Evolutionary conservation across 1,139 yeast genomes (phyloP).

Genomic region (Saccharomyces hybrid): DNA sequence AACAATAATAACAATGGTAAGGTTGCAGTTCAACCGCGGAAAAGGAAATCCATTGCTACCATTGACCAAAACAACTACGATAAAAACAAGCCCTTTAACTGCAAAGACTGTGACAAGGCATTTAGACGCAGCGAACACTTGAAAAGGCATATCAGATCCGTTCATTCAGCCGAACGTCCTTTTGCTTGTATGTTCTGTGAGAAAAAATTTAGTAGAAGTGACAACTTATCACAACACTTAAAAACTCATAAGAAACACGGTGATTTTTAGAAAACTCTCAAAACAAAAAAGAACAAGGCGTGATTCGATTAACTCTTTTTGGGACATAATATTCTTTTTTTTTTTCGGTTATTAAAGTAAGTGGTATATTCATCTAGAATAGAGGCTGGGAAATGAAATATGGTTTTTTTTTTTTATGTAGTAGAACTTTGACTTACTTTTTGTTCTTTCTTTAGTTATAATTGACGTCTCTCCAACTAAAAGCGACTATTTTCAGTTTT

Average conservation of each 20-base stretch:
- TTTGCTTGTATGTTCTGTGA: slow-evolving; percentile 64
- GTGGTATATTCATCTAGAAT: background rate
- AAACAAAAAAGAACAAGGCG: background rate
- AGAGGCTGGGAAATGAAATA: background rate
- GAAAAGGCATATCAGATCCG: slow-evolving; percentile 67
- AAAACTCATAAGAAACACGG: slow-evolving; percentile 50
- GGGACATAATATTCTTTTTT: background rate
- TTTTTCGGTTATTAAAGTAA: background rate
- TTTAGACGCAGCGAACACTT: slow-evolving; percentile 76
- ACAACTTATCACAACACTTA: slow-evolving; percentile 71
- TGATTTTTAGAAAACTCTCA: slow-evolving; percentile 17
- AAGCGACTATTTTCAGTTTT: background rate
- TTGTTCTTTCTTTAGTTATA: background rate
- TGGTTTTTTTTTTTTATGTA: background rate
- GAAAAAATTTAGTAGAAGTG: slow-evolving; percentile 70
- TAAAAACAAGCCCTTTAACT: slow-evolving; percentile 35
- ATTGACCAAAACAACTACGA: slow-evolving; percentile 8
- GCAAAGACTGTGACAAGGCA: slow-evolving; percentile 34
- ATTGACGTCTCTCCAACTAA: background rate
- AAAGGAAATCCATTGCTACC: background rate
- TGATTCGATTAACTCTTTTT: background rate
- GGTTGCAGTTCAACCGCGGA: background rate
- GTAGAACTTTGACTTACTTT: background rate
- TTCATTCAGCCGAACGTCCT: slow-evolving; percentile 61
- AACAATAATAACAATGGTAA: background rate